Base-by-base conservation (phyloP, 2,329 filamentous ascomycete genomes). In the Aspergillus costaricaensis region DNA sequence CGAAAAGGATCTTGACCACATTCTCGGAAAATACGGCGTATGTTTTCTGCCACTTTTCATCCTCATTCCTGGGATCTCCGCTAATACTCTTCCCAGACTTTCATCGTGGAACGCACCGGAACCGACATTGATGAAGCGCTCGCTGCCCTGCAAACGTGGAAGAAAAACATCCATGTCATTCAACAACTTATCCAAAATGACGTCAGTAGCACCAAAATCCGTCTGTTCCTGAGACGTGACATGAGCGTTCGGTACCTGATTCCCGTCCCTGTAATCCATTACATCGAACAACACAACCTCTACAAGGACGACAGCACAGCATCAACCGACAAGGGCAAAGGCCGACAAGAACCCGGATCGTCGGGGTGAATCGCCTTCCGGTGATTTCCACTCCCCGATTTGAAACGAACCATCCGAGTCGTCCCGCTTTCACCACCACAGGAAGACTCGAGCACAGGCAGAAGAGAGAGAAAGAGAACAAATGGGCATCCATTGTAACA, bases 71-170 rank as follows among this genome's bases (percentile, higher is more conserved):
- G 7, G 39, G 5, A 12, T 14, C 3, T 27, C 3, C 7, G 39
- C n/a, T 19, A 21, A 23, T 21, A 4, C 7, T 2, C 8, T 15
- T 23, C 30, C 12, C 48, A 79, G 76, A 88, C 90, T 30, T 92
- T 96, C 74, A 90, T 94, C 61, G 85, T 96, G n/a, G 91, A 97
- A 81, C 87, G 94, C 62, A 88, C 88, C 43, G 93, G 92, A 47
- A 96, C 92, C 21, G 91, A 96, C 70, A 90, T 96, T 53, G 91
- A 96, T 64, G 91, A 96, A 72, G 92, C 93, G 2, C 82, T 96
- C 49, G 88, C 89, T n/a, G 89, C 86, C 48, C 81, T 96, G 50
- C 88, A 92, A 72, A 85, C 87, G 62, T 97, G 90, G 86, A 88
- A 91, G 70, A 86, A 92, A 68, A 95, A 96, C 68, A 89, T 96